Evolutionary conservation across 2,329 filamentous ascomycete genomes (phyloP).

Genomic region (Cladosporium velox): DNA sequence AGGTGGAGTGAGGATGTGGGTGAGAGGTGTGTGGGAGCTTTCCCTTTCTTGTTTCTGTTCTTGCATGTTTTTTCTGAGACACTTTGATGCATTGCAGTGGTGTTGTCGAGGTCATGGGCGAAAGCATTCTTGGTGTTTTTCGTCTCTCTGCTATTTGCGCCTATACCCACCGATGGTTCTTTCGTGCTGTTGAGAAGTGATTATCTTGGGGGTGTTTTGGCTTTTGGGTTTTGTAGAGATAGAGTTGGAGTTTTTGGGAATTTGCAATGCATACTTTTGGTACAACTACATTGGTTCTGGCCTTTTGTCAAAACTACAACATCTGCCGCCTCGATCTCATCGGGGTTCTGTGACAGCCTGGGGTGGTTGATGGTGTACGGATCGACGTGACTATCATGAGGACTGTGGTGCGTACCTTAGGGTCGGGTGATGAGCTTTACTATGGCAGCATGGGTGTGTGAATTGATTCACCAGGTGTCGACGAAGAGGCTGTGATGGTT

Average conservation of each 20-base stretch:
- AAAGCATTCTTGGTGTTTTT: no score
- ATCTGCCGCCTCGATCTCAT: no score
- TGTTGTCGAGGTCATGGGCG: neutral
- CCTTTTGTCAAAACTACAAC: no score
- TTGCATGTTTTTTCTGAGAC: neutral
- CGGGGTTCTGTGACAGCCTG: no score
- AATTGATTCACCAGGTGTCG: no score
- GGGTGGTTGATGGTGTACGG: no score
- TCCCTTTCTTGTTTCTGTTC: neutral
- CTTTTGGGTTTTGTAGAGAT: neutral
- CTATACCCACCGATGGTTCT: slow-evolving; percentile 15
- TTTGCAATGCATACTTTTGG: neutral
- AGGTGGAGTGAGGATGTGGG: slow-evolving; percentile 28
- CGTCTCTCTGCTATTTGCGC: neutral
- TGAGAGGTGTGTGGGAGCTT: neutral
- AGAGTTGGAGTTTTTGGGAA: neutral
- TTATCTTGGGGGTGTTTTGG: neutral
- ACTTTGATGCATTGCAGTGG: neutral
- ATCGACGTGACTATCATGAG: no score
- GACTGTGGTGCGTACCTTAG: no score
- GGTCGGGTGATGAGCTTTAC: no score
- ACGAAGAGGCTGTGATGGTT: no score
- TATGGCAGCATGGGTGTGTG: no score
- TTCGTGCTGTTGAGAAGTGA: neutral
- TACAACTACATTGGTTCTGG: neutral